phyloP scores from a whole-genome alignment of 225 moss, liverwort and hornwort species.

The Sphagnum contortum region DNA sequence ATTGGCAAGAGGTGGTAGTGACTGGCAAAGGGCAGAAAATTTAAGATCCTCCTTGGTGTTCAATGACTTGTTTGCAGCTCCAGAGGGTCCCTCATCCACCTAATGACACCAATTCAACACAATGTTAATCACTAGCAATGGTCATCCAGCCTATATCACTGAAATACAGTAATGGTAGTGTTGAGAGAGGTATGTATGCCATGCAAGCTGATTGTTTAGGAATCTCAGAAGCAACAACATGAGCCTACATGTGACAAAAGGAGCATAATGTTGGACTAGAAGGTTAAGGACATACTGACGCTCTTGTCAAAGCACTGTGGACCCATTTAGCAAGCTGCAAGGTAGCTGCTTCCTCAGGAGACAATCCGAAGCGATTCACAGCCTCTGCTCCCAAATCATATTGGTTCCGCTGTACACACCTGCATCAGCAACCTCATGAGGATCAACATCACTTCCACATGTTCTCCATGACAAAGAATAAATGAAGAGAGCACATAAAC shows the following conservation, averaged over 20 bases:
- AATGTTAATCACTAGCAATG: no score
- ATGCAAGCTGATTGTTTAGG: not conserved
- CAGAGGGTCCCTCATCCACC: constrained; percentile 61
- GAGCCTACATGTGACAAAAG: not conserved
- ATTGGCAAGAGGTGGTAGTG: constrained; percentile 65
- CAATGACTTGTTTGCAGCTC: constrained; percentile 47
- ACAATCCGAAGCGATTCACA: constrained; percentile 76
- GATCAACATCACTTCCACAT: not conserved
- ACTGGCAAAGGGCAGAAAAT: constrained; percentile 36
- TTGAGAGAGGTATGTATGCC: not conserved
- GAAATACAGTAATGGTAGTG: no score
- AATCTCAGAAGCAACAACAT: no score
- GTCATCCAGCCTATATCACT: no score
- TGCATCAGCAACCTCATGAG: constrained; percentile 17
- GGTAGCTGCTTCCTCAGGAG: constrained; percentile 79
- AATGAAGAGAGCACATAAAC: not conserved
- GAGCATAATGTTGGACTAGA: not conserved
- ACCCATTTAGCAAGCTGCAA: constrained; percentile 92
- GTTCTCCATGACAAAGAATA: not conserved
- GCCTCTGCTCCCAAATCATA: constrained; percentile 92
- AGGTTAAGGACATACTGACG: constrained; percentile 38
- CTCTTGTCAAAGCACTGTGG: constrained; percentile 50
- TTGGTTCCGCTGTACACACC: constrained; percentile 89
- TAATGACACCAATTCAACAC: constrained; percentile 10
- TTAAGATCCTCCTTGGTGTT: constrained; percentile 54